A percentile compares a stretch with the other conserved stretches of the same genome.
These are phyloP conservation scores for Apiotrichum sp. DNA, from an alignment of 1,284 basidiomycete species.

Conservation along the genomic window DNA sequence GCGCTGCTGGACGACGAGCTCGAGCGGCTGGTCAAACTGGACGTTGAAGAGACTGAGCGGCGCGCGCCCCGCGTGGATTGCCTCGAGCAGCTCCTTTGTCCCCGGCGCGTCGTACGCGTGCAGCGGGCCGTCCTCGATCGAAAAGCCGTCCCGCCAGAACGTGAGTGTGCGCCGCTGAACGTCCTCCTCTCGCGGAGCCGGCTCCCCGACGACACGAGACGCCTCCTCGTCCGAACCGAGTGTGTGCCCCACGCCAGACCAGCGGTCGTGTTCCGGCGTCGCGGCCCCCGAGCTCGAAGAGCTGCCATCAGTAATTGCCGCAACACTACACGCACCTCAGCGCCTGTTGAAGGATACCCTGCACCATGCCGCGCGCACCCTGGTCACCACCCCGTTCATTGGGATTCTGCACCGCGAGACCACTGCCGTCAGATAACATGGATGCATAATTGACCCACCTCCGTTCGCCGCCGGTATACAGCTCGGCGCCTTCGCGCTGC, in stretches of 20 bases:
- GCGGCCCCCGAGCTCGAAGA: constrained; percentile 22
- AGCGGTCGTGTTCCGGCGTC: constrained; percentile 49
- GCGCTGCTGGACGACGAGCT: constrained; percentile 72
- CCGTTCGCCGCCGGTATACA: constrained; percentile 70
- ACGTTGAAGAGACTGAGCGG: constrained; percentile 75
- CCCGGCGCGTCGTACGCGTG: constrained; percentile 77
- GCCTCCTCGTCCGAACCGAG: constrained; percentile 81
- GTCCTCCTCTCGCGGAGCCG: constrained; percentile 41
- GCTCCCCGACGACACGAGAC: constrained; percentile 56
- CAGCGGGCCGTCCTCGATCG: constrained; percentile 82
- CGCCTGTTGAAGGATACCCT: constrained; percentile 74
- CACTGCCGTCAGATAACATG: constrained; percentile 52
- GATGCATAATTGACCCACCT: background rate
- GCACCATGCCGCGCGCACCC: constrained; percentile 56
- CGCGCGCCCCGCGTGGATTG: constrained; percentile 77
- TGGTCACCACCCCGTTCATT: constrained; percentile 43
- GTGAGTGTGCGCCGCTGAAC: constrained; percentile 71
- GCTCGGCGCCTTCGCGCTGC: constrained; percentile 48
- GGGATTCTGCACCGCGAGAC: constrained; percentile 84
- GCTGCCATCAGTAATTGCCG: constrained; percentile 23
- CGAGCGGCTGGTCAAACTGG: constrained; percentile 71
- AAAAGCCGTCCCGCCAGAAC: constrained; percentile 93
- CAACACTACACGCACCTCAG: constrained; percentile 58
- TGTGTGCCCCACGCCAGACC: constrained; percentile 64
- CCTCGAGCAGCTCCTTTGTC: constrained; percentile 64